A percentile compares a stretch with the other conserved stretches of the same genome.
Evolutionary conservation across 2,329 filamentous ascomycete species (phyloP).

Genomic region (Ceratocystiopsis minuta): DNA sequence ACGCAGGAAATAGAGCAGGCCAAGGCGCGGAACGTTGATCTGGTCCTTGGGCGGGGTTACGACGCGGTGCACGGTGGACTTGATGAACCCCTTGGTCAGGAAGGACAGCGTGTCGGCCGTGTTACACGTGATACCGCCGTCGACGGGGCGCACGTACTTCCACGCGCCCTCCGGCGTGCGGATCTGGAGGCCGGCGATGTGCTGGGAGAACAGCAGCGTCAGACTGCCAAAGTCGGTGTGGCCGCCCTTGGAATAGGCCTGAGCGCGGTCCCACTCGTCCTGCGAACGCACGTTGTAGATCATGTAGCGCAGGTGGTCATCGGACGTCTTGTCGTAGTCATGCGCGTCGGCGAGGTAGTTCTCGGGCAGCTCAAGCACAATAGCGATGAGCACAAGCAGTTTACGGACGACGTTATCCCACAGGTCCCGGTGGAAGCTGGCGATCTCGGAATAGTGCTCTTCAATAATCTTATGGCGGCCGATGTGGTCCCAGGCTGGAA

Average conservation of each 20-base stretch:
- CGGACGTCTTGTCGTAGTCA: constrained; percentile 29
- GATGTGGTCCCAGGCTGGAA: constrained; percentile 7
- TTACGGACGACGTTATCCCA: constrained; percentile 11
- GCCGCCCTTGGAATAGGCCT: constrained; percentile 34
- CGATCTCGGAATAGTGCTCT: constrained; percentile 26
- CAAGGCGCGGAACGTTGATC: constrained; percentile 26
- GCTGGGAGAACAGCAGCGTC: constrained; percentile 59
- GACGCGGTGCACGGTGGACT: constrained; percentile 7
- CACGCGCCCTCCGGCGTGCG: constrained; percentile 36
- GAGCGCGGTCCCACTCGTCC: constrained; percentile 18
- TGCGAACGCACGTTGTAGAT: constrained; percentile 25
- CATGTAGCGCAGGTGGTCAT: constrained; percentile 38
- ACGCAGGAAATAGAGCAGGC: constrained; percentile 32
- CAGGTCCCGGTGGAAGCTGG: constrained; percentile 19
- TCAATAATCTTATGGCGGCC: constrained; percentile 16
- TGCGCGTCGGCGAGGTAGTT: constrained; percentile 33
- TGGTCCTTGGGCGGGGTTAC: constrained; percentile 19
- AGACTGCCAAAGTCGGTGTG: constrained; percentile 71
- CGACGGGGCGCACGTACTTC: constrained; percentile 27
- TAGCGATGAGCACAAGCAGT: constrained; percentile 12
- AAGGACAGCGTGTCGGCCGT: constrained; percentile 19
- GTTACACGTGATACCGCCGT: constrained; percentile 26
- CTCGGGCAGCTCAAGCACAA: constrained; percentile 33
- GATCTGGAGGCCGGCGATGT: constrained; percentile 76
- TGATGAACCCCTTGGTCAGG: constrained; percentile 11